These are phyloP conservation scores for Magnaporthiopsis poae DNA, from an alignment of 2,329 filamentous ascomycete genomes.

Conservation along the genomic window DNA sequence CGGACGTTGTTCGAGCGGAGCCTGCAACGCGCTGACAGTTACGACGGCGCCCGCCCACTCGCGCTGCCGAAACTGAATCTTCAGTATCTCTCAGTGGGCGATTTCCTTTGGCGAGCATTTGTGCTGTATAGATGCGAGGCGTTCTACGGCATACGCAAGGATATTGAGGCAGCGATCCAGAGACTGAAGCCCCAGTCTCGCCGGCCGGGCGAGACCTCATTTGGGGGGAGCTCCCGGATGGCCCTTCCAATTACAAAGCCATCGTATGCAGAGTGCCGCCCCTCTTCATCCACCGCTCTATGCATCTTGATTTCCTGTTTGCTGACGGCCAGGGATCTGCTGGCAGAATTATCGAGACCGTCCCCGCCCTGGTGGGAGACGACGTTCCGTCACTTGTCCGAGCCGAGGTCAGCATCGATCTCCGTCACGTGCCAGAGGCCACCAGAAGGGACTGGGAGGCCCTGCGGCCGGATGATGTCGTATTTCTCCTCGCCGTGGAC, in stretches of 20 bases:
- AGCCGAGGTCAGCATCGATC: conserved; percentile 76
- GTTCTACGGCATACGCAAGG: conserved; percentile 86
- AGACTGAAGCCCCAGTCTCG: conserved; percentile 62
- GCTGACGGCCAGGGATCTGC: conserved; percentile 12
- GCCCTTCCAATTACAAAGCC: conserved; percentile 77
- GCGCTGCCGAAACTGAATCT: conserved; percentile 90
- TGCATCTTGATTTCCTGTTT: not conserved
- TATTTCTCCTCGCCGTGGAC: conserved; percentile 75
- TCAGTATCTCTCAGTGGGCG: conserved; percentile 87
- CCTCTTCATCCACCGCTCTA: not conserved
- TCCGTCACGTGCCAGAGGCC: conserved; percentile 65
- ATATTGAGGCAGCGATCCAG: conserved; percentile 74
- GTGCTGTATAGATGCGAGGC: conserved; percentile 80
- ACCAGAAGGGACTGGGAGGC: conserved; percentile 83
- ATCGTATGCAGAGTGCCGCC: conserved; percentile 33
- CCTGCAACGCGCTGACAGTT: conserved; percentile 71
- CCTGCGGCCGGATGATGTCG: conserved; percentile 73
- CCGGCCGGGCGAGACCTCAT: conserved; percentile 57
- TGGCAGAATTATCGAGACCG: conserved; percentile 65
- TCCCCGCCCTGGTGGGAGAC: conserved; percentile 73
- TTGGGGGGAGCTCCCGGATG: conserved; percentile 84
- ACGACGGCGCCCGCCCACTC: conserved; percentile 77
- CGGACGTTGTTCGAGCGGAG: conserved; percentile 66
- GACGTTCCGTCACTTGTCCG: conserved; percentile 73
- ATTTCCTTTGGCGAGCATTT: conserved; percentile 94